Evolutionary conservation across 2,329 filamentous ascomycete species (phyloP).

Genomic region (Fusarium sp.): DNA sequence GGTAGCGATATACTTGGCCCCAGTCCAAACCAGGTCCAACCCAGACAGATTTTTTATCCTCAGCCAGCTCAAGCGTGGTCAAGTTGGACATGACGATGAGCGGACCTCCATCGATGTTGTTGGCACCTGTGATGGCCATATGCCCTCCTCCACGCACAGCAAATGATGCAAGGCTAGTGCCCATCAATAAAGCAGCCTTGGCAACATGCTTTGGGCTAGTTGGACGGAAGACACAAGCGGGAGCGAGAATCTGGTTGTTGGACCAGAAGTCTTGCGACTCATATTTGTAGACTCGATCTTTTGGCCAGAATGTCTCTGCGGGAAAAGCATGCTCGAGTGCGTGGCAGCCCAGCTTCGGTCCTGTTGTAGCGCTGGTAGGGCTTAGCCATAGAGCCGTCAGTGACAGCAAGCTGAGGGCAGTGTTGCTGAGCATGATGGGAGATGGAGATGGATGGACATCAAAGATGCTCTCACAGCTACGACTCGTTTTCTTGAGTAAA

Average conservation of each 20-base stretch:
- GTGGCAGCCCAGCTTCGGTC: conserved; percentile 4
- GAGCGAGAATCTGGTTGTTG: conserved; percentile 19
- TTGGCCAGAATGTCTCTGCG: conserved; percentile 6
- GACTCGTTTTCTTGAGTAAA: background rate
- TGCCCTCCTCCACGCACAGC: conserved; percentile 38
- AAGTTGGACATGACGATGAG: conserved; percentile 34
- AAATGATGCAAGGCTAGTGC: conserved; percentile 2
- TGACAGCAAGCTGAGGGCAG: conserved; percentile 1
- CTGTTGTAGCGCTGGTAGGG: background rate
- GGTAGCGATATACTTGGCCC: conserved; percentile 33
- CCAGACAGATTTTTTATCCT: conserved; percentile 24
- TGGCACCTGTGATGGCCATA: conserved; percentile 36
- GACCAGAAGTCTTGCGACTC: conserved; percentile 32
- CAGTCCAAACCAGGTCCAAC: conserved; percentile 33
- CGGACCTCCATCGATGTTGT: conserved; percentile 31
- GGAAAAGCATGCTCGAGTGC: conserved; percentile 12
- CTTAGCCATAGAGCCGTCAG: conserved; percentile 8
- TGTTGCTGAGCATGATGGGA: conserved; percentile 5
- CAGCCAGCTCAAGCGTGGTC: conserved; percentile 16
- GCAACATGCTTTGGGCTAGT: conserved; percentile 11
- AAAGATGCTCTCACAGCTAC: background rate
- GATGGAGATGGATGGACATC: background rate
- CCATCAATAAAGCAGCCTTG: background rate
- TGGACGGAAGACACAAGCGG: conserved; percentile 29
- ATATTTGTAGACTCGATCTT: conserved; percentile 13